phyloP scores from a whole-genome alignment of 306 rosid genomes.

The Luffa acutangula region DNA sequence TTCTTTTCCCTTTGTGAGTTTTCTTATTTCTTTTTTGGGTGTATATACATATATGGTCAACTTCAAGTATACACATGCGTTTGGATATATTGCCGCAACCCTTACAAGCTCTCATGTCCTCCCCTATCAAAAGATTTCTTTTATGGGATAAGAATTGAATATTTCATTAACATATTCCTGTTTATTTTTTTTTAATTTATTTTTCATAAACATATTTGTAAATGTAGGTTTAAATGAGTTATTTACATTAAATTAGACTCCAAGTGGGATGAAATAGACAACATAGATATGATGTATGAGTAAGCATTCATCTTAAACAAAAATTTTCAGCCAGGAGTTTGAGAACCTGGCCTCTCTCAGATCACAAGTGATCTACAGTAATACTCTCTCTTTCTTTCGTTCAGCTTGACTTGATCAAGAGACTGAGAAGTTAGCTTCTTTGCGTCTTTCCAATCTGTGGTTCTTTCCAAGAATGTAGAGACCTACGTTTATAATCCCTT shows the following conservation, averaged over 20 bases:
- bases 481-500: not conserved
- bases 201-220: not conserved
- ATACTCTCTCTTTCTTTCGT: not conserved
- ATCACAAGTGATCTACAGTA: not conserved
- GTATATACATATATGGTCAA: not conserved
- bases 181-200: not conserved
- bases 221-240: not conserved
- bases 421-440: not conserved
- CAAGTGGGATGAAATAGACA: not conserved
- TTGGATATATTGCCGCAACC: not conserved
- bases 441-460: not conserved
- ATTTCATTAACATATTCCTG: not conserved
- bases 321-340: not conserved
- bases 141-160: not conserved
- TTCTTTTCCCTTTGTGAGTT: slow-evolving; percentile 80
- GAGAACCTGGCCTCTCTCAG: not conserved
- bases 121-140: not conserved
- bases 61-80: not conserved
- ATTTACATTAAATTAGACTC: not conserved
- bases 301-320: not conserved
- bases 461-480: not conserved
- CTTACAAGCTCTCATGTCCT: not conserved
- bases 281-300: not conserved
- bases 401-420: not conserved
- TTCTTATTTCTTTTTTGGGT: not conserved